Evolutionary conservation across 2,329 filamentous ascomycete species (phyloP).

Genomic region (Fusarium sp.): DNA sequence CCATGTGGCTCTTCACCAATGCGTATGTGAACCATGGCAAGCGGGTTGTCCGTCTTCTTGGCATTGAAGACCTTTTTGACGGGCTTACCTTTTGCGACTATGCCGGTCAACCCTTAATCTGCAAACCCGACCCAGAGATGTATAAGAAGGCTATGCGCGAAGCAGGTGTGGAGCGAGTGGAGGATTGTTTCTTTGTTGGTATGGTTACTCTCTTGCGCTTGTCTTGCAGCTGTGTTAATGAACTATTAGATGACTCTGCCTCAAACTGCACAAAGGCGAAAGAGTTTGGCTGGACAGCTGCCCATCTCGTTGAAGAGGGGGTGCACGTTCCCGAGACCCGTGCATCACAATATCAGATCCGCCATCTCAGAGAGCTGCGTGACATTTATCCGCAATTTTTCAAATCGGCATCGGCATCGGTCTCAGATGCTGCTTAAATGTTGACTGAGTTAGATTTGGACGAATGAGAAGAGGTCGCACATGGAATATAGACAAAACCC

Average conservation of each 20-base stretch:
- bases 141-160: slow-evolving; percentile 90
- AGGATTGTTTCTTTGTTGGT: slow-evolving; percentile 95
- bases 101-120: slow-evolving; percentile 76
- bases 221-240: not conserved
- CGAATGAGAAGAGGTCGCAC: not conserved
- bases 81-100: slow-evolving; percentile 98
- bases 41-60: slow-evolving; percentile 83
- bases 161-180: slow-evolving; percentile 74
- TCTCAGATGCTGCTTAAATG: not conserved
- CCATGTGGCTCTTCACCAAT: slow-evolving; percentile 95
- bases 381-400: slow-evolving; percentile 87
- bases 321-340: slow-evolving; percentile 71
- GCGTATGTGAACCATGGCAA: slow-evolving; percentile 91
- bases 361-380: slow-evolving; percentile 80
- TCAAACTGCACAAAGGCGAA: slow-evolving; percentile 83
- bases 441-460: not conserved
- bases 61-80: slow-evolving; percentile 90
- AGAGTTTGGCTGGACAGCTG: slow-evolving; percentile 86
- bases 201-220: slow-evolving; percentile 51
- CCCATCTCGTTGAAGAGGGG: slow-evolving; percentile 85
- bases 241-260: slow-evolving; percentile 80
- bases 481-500: not conserved
- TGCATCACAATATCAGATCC: slow-evolving; percentile 81
- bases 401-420: slow-evolving; percentile 61
- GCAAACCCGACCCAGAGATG: slow-evolving; percentile 88